Evolutionary conservation across 768 basidiomycete species (phyloP), one percentile per base, ranked within the genome.

Genomic region (Mycena sanguinolenta): DNA sequence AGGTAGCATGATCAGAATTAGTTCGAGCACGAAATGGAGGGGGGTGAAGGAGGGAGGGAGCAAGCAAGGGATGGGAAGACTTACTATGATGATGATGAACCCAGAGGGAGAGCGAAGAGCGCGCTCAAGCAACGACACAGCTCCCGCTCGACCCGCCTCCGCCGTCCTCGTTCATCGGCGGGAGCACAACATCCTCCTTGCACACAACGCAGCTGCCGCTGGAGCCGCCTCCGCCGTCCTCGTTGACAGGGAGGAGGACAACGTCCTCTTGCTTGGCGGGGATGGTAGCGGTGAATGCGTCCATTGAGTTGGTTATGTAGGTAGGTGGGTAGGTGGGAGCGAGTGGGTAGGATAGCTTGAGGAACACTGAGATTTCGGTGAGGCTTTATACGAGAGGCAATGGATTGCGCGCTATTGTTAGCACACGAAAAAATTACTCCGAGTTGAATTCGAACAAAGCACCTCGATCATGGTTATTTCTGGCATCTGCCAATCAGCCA

Each of bases 261-360:
- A 58, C 17, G 44, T 65, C 64, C 55, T 57, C 64, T 32, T 58
- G 49, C 42, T 55, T 34, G 46, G 64, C 3, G 10, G 32, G 32
- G 39, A 39, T 58, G 54, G 55, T 58, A 12, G 54, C 21, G 50
- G 58, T 59, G 65, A 69, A 69, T 34, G 67, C 46, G 55, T 69
- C 67, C 67, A 69, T 69, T 67, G 36, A 34, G n/a, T n/a, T n/a
- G n/a, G n/a, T n/a, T n/a, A n/a, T n/a, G n/a, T 58, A 49, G 50
- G 58, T 60, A 58, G 65, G 60, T 59, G 65, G 46, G 17, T 4
- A 16, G 10, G 32, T 34, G 32, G 28, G 58, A 50, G 49, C 38
- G 39, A 58, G 58, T 30, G 60, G 30, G 59, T 61, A 52, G 65
- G 65, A 21, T 34, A 53, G 59, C 58, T 59, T 67, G 66, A 54